Percentiles rank a stretch among this genome's conserved stretches.
Evolutionary conservation across 1,284 basidiomycete species (phyloP).

Genomic region (Fomitopsis betulina): DNA sequence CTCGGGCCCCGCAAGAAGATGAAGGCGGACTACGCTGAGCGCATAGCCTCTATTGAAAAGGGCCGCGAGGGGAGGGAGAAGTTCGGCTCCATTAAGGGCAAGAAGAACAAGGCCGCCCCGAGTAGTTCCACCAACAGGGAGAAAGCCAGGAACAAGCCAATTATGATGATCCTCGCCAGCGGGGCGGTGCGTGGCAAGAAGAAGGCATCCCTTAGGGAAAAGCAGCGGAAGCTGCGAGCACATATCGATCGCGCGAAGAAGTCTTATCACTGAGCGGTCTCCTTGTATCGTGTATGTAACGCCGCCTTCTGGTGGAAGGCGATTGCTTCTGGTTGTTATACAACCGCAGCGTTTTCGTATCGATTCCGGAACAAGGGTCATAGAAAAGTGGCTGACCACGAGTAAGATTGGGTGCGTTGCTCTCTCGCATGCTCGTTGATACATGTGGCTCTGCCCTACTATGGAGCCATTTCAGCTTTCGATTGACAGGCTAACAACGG

Average conservation of each 20-base stretch:
- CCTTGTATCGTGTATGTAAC: neutral
- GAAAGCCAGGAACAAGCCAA: constrained; percentile 87
- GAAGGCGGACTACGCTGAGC: constrained; percentile 93
- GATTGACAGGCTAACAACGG: too few relatives aligned
- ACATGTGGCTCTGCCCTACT: too few relatives aligned
- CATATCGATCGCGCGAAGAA: constrained; percentile 74
- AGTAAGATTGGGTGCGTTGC: too few relatives aligned
- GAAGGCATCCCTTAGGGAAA: constrained; percentile 83
- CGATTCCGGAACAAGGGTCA: too few relatives aligned
- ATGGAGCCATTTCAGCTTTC: too few relatives aligned
- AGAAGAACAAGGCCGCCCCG: constrained; percentile 76
- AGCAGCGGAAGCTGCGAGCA: constrained; percentile 72
- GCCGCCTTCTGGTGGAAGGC: too few relatives aligned
- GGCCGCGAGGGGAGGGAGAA: constrained; percentile 96
- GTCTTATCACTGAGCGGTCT: constrained; percentile 19
- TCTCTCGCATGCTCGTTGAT: too few relatives aligned
- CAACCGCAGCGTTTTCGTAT: too few relatives aligned
- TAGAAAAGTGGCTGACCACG: too few relatives aligned
- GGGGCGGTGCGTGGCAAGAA: constrained; percentile 79
- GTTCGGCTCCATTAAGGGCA: constrained; percentile 86
- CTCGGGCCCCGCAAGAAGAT: constrained; percentile 92
- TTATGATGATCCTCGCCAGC: constrained; percentile 89
- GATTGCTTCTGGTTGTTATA: too few relatives aligned
- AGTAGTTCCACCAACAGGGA: constrained; percentile 87
- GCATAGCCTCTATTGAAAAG: constrained; percentile 88